Evolutionary conservation across 768 basidiomycete genomes (phyloP), one percentile per base, ranked within the genome.

Genomic region (Suillus fuscotomentosus): DNA sequence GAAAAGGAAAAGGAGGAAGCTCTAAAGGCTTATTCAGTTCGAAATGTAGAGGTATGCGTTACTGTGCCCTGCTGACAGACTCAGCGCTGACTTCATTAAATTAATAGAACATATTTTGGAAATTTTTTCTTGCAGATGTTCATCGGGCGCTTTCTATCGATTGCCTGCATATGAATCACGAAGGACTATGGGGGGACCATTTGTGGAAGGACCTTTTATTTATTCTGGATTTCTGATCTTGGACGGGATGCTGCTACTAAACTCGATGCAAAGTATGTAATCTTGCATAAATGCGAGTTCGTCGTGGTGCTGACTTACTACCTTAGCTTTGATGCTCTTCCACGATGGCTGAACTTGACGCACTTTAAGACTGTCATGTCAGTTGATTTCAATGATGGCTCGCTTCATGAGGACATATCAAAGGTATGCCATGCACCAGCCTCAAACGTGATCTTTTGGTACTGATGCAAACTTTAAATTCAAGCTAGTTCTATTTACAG

Each of bases 131-230:
- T 62, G 76, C 75, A 7, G 79, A 82, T 67, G 73, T 76, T n/a
- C 66, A 77, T 64, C 34, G 53, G 5, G 75, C 76, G 36, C 24
- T 76, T 1, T 76, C 76, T 7, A 80, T 73, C 63, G 81, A 83
- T 66, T 69, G 71, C 5, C 74, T 82, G n/a, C 82, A 83, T 70
- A 68, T 70, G 24, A 70, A 79, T 63, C 51, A 73, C 51, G 65
- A 65, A 55, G 82, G 81, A 0, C 56, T 79, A 7, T 76, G 70
- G 54, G 67, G 71, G 9, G 67, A 77, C 39, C 80, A 80, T 61
- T 60, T 81, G 13, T 73, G 71, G 61, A 42, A 10, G 1, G 65
- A 72, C 34, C n/a, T 80, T 20, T 68, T 9, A n/a, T n/a, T n/a
- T n/a, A 38, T 68, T 41, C 20, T 77, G 13, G 65, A 69, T 45